Conservation (phyloP, 2,329 filamentous ascomycete genomes). For the Verticillium zaregamsianum region DNA sequence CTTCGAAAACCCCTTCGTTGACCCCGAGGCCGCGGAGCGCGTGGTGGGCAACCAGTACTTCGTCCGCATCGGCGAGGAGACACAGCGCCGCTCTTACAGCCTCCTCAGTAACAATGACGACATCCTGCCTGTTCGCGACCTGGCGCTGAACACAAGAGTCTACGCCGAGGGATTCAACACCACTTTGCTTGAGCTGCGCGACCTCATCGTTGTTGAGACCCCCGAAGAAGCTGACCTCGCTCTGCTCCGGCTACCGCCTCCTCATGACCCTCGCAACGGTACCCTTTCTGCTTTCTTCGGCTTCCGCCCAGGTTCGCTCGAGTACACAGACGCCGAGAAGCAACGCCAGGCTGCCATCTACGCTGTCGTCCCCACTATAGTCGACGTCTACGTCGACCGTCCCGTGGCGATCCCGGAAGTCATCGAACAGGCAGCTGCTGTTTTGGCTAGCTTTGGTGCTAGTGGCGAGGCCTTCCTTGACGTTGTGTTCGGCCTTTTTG, state of each 20-base stretch:
- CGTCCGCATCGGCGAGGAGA: conserved; percentile 2
- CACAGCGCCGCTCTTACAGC: too few species aligned
- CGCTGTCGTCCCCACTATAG: conserved; percentile 31
- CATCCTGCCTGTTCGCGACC: too few species aligned
- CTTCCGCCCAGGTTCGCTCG: conserved; percentile 35
- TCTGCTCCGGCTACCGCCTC: conserved; percentile 32
- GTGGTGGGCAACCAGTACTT: conserved; percentile 42
- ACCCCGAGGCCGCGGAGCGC: conserved; percentile 33
- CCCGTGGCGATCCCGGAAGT: conserved; percentile 37
- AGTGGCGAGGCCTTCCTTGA: conserved; percentile 37
- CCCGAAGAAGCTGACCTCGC: conserved; percentile 36
- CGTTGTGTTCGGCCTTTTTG: conserved; percentile 31
- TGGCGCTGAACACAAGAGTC: too few species aligned
- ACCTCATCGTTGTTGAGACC: conserved; percentile 27
- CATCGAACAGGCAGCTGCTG: conserved; percentile 27
- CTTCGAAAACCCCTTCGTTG: conserved; percentile 47
- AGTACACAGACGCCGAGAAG: conserved; percentile 28
- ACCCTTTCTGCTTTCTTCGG: conserved; percentile 27
- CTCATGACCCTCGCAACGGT: conserved; percentile 33
- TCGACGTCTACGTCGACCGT: conserved; percentile 37
- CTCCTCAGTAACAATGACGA: too few species aligned
- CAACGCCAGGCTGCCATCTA: conserved; percentile 27
- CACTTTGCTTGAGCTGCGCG: conserved; percentile 12
- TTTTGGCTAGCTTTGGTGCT: conserved; percentile 36
- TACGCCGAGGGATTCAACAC: too few species aligned